Base-by-base conservation (phyloP, 805 yeast genomes). In the Metschnikowia bowlesiae region DNA sequence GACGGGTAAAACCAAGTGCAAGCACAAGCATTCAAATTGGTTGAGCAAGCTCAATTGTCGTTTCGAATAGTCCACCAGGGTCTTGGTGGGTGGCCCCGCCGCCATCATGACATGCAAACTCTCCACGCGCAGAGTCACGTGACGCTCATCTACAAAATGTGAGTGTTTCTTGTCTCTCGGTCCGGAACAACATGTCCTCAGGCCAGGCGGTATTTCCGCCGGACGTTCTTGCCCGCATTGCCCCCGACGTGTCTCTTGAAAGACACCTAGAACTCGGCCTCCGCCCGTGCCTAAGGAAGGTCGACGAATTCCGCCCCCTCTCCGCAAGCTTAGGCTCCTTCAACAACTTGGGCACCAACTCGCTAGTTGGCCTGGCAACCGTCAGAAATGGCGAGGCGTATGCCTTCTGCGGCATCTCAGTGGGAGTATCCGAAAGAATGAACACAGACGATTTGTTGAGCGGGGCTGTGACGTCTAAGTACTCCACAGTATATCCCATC, bases 161-260 rank as follows among this genome's bases (percentile, higher is more conserved):
- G 30, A 42, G 26, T 13, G 38, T 33, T 18, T 33, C 29, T 33
- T 32, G 31, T 13, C 34, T 22, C 39, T 32, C 39, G 8, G 10
- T 8, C 16, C 31, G n/a, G 13, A 8, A n/a, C 48, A 38, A 22
- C 40, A 52, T 52, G 54, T 34, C 52, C n/a, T 41, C 44, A 14
- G 38, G 43, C 18, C 58, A 57, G 38, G 74, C 86, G 34, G 70
- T 80, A 4, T 89, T 90, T 64, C 84, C 94, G 1, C 92, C 96
- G 0, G 86, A 84, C 28, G 89, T 89, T 9, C 71, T 91, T 39
- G 90, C 94, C 1, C 73, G 94, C 47, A 79, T 91, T 35, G 89
- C 95, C 1, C 97, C 97, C 1, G 96, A 89, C 50, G 64, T 87
- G 11, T 86, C 92, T 5, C 73, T 91, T 40, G 86, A 87, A 62